Percentiles rank a stretch among this genome's conserved stretches.
phyloP scores from a whole-genome alignment of 2,329 filamentous ascomycete genomes.

The Fusarium chlamydosporum region DNA sequence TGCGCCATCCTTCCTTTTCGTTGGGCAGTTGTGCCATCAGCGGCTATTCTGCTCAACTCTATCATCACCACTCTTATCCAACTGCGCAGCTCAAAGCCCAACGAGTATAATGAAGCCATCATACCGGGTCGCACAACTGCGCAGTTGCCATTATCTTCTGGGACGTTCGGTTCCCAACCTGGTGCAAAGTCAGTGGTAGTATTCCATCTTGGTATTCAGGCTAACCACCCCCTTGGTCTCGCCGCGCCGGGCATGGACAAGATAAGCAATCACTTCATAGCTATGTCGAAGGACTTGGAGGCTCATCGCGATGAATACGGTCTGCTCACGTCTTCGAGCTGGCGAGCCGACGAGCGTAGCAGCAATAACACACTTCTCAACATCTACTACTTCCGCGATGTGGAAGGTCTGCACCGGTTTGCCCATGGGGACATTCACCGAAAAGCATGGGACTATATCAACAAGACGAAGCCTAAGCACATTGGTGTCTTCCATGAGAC shows the following conservation, averaged over 20 bases:
- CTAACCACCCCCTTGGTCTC: slow-evolving; percentile 65
- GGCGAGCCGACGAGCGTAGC: slow-evolving; percentile 56
- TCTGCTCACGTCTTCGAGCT: slow-evolving; percentile 61
- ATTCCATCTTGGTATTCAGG: slow-evolving; percentile 62
- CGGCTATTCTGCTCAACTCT: slow-evolving; percentile 52
- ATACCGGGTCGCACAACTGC: slow-evolving; percentile 55
- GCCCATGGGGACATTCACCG: slow-evolving; percentile 65
- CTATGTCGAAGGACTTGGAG: slow-evolving; percentile 57
- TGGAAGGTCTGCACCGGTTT: slow-evolving; percentile 65
- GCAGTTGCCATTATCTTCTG: slow-evolving; percentile 52
- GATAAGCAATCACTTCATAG: slow-evolving; percentile 56
- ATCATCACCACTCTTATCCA: slow-evolving; percentile 53
- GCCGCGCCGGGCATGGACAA: slow-evolving; percentile 61
- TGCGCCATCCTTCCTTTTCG: slow-evolving; percentile 53
- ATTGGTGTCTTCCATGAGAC: slow-evolving; percentile 70
- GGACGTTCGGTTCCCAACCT: slow-evolving; percentile 50
- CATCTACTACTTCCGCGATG: slow-evolving; percentile 66
- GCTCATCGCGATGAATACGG: slow-evolving; percentile 61
- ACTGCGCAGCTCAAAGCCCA: slow-evolving; percentile 29
- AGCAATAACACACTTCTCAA: slow-evolving; percentile 60
- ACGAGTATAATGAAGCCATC: slow-evolving; percentile 47
- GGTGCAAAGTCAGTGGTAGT: slow-evolving; percentile 56
- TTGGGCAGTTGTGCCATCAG: slow-evolving; percentile 55
- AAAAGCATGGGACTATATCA: slow-evolving; percentile 65
- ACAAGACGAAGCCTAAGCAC: slow-evolving; percentile 55